Percentiles rank a stretch among this genome's conserved stretches.
Evolutionary conservation across 345 rosid genomes (phyloP).

Genomic region (Cardamine occulta): DNA sequence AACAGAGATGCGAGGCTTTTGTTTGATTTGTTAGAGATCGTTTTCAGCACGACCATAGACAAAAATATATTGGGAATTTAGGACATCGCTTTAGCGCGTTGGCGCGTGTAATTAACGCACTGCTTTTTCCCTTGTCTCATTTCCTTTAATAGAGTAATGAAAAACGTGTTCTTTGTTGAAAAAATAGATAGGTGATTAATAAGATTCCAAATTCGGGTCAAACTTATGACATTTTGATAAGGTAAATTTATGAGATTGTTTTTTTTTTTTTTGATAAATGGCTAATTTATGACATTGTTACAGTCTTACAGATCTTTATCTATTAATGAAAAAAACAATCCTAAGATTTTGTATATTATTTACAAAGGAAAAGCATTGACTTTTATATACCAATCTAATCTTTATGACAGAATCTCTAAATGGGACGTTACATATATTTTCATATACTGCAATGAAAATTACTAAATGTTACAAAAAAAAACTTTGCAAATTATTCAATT

Average conservation of each 20-base stretch:
- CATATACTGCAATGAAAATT: background rate
- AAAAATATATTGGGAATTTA: background rate
- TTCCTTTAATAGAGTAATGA: background rate
- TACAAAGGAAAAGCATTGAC: background rate
- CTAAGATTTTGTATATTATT: background rate
- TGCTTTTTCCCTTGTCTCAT: background rate
- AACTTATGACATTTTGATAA: background rate
- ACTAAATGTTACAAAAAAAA: background rate
- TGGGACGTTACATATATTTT: background rate
- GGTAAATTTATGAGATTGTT: background rate
- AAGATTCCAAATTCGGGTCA: background rate
- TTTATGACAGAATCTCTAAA: background rate
- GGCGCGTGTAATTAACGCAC: background rate
- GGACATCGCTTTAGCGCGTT: constrained; percentile 4
- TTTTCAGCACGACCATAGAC: constrained; percentile 24
- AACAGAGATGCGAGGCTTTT: constrained; percentile 34
- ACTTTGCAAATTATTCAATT: background rate
- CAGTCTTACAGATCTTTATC: background rate
- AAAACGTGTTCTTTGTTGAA: background rate
- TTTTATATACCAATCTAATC: background rate
- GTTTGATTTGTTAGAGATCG: constrained; percentile 35
- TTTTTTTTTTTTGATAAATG: too few relatives aligned
- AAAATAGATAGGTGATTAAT: background rate
- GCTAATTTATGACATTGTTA: background rate
- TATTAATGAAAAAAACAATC: background rate